These are phyloP conservation scores for Firmiana major DNA, from an alignment of 345 rosid genomes.

Conservation along the genomic window DNA sequence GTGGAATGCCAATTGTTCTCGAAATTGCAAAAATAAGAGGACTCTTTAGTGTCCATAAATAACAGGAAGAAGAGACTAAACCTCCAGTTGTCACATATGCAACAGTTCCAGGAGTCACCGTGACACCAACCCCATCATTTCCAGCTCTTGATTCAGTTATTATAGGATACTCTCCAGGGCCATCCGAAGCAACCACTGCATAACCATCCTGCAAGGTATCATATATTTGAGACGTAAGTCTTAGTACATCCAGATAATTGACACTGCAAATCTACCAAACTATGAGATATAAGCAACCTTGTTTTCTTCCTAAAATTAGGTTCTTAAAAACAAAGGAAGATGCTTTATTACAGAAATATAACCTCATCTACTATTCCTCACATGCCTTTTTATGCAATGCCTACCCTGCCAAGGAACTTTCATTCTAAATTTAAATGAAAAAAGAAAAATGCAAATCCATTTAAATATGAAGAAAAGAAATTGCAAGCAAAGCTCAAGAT, in stretches of 20 bases:
- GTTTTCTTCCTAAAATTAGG: not conserved
- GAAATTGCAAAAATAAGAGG: not conserved
- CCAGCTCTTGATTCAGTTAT: conserved; percentile 96
- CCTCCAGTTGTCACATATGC: conserved; percentile 99
- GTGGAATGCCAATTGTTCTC: not conserved
- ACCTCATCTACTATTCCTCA: not conserved
- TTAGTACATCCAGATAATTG: not conserved
- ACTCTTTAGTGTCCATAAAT: not conserved
- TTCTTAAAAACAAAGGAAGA: not conserved
- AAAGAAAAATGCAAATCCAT: not conserved
- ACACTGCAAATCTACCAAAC: not conserved
- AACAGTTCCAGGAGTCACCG: conserved; percentile 81
- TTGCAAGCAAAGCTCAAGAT: not conserved
- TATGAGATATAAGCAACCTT: not conserved
- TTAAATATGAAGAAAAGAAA: not conserved
- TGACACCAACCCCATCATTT: conserved; percentile 80
- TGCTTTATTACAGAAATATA: not conserved
- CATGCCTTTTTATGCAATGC: not conserved
- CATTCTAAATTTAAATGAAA: not conserved
- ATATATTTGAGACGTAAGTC: not conserved
- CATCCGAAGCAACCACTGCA: conserved; percentile 91
- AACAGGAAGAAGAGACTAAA: conserved; percentile 19
- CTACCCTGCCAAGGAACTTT: not conserved
- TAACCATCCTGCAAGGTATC: conserved; percentile 75
- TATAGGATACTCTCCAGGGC: conserved; percentile 87